Percentiles rank a stretch among this genome's conserved stretches.
These are phyloP conservation scores for Umbilicaria muhlenbergii DNA, from an alignment of 495 filamentous ascomycete genomes.

Conservation along the genomic window DNA sequence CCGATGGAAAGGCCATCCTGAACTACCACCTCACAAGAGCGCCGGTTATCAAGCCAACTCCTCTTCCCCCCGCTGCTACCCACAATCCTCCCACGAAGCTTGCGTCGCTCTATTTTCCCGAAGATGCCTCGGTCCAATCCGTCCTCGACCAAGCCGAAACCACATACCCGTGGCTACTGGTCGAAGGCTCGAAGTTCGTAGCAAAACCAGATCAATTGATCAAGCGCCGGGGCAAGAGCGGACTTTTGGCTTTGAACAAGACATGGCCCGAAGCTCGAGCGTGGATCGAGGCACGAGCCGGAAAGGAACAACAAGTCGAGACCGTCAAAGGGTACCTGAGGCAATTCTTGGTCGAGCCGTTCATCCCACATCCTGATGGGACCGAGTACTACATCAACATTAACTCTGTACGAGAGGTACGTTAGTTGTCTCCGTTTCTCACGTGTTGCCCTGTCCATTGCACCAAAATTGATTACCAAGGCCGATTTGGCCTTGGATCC, in stretches of 20 bases:
- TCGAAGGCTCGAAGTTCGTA: constrained; percentile 74
- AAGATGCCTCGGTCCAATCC: constrained; percentile 62
- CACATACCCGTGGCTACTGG: constrained; percentile 88
- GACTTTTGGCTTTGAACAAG: constrained; percentile 93
- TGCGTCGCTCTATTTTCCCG: constrained; percentile 84
- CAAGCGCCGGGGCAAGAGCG: constrained; percentile 97
- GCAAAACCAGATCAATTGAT: constrained; percentile 99
- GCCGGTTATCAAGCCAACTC: constrained; percentile 92
- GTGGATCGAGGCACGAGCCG: constrained; percentile 84
- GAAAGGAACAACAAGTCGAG: constrained; percentile 87
- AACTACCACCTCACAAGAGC: constrained; percentile 99
- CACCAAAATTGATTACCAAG: no score
- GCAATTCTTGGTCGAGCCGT: constrained; percentile 95
- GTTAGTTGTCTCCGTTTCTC: constrained; percentile 16
- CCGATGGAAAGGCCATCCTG: constrained; percentile 99
- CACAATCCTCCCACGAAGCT: constrained; percentile 90
- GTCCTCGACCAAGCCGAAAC: constrained; percentile 91
- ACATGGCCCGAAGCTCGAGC: constrained; percentile 81
- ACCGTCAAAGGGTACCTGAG: constrained; percentile 74
- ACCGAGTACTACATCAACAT: constrained; percentile 99
- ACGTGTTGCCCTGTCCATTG: constrained; percentile 1
- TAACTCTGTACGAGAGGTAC: constrained; percentile 78
- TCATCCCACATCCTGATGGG: constrained; percentile 81
- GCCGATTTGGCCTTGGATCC: no score
- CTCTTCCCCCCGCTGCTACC: constrained; percentile 67